phyloP scores from a whole-genome alignment of 495 filamentous ascomycete genomes.

The Penicillium nucicola region DNA sequence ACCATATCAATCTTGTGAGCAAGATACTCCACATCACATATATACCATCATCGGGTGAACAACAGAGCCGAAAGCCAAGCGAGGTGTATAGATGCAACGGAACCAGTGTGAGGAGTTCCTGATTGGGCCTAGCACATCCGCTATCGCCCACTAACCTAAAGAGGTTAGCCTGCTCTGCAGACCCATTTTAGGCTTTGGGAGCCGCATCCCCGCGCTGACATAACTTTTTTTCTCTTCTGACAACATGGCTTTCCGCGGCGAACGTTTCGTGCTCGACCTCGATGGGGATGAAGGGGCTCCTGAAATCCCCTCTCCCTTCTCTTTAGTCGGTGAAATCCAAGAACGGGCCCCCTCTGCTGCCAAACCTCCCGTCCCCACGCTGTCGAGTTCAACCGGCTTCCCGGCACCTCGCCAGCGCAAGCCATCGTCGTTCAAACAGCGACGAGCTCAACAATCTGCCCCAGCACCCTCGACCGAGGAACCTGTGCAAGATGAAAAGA shows the following conservation, averaged over 20 bases:
- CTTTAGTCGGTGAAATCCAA: conserved; percentile 71
- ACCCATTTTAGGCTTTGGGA: conserved; percentile 41
- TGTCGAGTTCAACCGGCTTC: conserved; percentile 68
- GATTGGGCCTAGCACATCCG: conserved; percentile 23
- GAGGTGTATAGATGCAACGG: conserved; percentile 1
- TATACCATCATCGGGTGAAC: too few species aligned
- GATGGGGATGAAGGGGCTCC: conserved; percentile 38
- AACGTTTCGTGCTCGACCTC: conserved; percentile 58
- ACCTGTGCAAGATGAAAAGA: conserved; percentile 49
- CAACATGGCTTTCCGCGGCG: conserved; percentile 56
- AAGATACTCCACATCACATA: too few species aligned
- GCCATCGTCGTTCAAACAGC: conserved; percentile 75
- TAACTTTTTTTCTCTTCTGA: conserved; percentile 20
- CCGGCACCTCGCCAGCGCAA: conserved; percentile 79
- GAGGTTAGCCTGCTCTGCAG: conserved; percentile 16
- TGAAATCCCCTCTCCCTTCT: conserved; percentile 26
- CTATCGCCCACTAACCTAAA: conserved; percentile 6
- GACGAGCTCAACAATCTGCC: conserved; percentile 35
- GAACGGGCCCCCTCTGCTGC: conserved; percentile 60
- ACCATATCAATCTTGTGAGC: too few species aligned
- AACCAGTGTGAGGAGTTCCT: conserved; percentile 12
- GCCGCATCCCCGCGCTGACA: conserved; percentile 37
- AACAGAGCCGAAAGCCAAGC: background rate
- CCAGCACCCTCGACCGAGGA: background rate
- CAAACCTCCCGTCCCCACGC: conserved; percentile 57